These are phyloP conservation scores for Ophiosphaerella korrae DNA, from an alignment of 2,329 filamentous ascomycete species.

Conservation along the genomic window DNA sequence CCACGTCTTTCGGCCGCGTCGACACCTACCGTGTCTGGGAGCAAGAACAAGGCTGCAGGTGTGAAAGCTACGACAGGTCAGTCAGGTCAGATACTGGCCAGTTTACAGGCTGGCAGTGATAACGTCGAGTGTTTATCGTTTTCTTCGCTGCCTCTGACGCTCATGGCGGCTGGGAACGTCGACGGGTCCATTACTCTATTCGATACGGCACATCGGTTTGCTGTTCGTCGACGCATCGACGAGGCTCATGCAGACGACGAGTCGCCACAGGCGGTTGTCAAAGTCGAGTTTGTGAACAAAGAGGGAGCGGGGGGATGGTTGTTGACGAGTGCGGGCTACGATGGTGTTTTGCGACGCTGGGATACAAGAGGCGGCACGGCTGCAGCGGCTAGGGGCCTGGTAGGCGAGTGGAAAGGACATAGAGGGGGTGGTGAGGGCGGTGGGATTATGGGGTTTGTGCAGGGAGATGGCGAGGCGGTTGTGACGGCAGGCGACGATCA, in stretches of 20 bases:
- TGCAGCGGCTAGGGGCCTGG: constrained; percentile 69
- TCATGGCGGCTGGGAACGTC: constrained; percentile 67
- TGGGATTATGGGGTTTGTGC: constrained; percentile 88
- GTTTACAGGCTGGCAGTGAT: constrained; percentile 77
- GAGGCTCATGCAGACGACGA: constrained; percentile 74
- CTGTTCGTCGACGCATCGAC: constrained; percentile 79
- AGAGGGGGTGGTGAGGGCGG: constrained; percentile 82
- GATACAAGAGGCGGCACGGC: constrained; percentile 74
- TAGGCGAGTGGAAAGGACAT: constrained; percentile 91
- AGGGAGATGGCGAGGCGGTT: constrained; percentile 73
- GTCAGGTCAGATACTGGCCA: constrained; percentile 77
- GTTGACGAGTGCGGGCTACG: constrained; percentile 87
- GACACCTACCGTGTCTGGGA: constrained; percentile 47
- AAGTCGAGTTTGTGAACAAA: constrained; percentile 80
- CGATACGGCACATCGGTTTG: constrained; percentile 84
- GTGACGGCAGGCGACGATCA: constrained; percentile 89
- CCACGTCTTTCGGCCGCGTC: constrained; percentile 62
- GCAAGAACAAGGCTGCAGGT: constrained; percentile 56
- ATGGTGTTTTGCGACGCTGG: constrained; percentile 89
- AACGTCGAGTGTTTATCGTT: constrained; percentile 79
- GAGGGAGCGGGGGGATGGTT: constrained; percentile 61
- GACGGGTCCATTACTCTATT: constrained; percentile 79
- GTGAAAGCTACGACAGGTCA: constrained; percentile 54
- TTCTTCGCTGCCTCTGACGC: constrained; percentile 63
- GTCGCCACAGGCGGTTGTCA: constrained; percentile 87